A percentile compares a stretch with the other conserved stretches of the same genome.
Conservation (phyloP, 768 basidiomycete genomes). For the Nevesoporus exiguus region DNA sequence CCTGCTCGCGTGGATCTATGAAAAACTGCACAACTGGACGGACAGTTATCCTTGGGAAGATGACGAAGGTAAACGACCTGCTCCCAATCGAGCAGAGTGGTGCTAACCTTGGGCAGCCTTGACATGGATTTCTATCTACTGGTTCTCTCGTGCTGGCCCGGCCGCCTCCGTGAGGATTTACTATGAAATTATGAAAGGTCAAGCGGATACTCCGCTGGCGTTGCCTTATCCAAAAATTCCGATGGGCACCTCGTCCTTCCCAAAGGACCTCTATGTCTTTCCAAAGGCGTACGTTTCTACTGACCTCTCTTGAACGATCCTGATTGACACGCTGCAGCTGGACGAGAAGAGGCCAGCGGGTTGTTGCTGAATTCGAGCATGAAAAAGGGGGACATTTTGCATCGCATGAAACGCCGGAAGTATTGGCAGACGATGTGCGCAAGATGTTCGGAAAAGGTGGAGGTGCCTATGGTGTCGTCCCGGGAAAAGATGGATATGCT, state of each 20-base stretch:
- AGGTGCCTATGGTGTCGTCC: conserved; percentile 45
- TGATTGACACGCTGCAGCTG: conserved; percentile 33
- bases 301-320: not conserved
- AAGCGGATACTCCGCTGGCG: conserved; percentile 10
- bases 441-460: conserved; percentile 57
- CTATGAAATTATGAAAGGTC: conserved; percentile 40
- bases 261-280: conserved; percentile 40
- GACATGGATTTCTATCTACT: conserved; percentile 57
- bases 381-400: conserved; percentile 58
- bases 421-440: conserved; percentile 47
- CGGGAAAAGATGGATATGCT: conserved; percentile 42
- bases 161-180: conserved; percentile 56
- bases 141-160: conserved; percentile 57
- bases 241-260: conserved; percentile 44
- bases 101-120: conserved; percentile 38
- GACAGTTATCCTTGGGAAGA: conserved; percentile 54
- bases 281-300: conserved; percentile 15
- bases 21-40: conserved; percentile 45
- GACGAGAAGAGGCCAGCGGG: conserved; percentile 33
- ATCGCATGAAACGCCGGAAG: conserved; percentile 46
- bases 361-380: conserved; percentile 50
- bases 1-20: conserved; percentile 49
- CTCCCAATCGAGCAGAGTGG: not conserved
- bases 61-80: conserved; percentile 9
- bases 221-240: not conserved